Percentiles rank a stretch among this genome's conserved stretches.
phyloP scores from a whole-genome alignment of 148 eudicot species.

The Dianthus caryophyllus region DNA sequence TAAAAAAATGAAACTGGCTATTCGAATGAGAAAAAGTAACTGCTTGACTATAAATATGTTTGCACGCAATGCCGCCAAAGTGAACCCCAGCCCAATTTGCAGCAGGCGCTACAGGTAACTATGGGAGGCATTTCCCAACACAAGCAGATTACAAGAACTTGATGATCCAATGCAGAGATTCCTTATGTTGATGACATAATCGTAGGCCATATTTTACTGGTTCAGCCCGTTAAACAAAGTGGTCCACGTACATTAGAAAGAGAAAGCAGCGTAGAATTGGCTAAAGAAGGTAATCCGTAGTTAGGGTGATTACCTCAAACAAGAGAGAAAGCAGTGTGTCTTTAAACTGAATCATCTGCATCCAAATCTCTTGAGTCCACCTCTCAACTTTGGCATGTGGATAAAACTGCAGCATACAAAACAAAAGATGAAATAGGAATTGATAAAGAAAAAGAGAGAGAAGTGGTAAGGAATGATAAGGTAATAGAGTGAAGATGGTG shows the following conservation, averaged over 20 bases:
- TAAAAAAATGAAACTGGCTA: no score
- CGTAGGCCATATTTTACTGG: no score
- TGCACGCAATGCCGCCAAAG: not conserved
- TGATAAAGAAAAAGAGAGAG: not conserved
- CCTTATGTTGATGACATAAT: not conserved
- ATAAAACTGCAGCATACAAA: conserved; percentile 52
- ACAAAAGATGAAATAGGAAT: not conserved
- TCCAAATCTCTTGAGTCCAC: conserved; percentile 88
- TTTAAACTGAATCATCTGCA: conserved; percentile 61
- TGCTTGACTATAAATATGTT: no score
- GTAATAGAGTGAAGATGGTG: no score
- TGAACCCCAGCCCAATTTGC: not conserved
- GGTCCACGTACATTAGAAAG: no score
- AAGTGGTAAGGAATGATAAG: no score
- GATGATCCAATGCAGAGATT: not conserved
- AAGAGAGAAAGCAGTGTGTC: conserved; percentile 57
- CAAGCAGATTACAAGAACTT: conserved; percentile 3
- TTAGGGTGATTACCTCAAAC: conserved; percentile 56
- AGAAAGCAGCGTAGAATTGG: not conserved
- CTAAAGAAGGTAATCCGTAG: conserved; percentile 3
- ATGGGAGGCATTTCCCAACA: not conserved
- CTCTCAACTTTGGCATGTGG: conserved; percentile 73
- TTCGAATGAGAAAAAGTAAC: no score
- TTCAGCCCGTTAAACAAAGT: no score
- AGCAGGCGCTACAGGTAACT: not conserved